phyloP scores from a whole-genome alignment of 352 stramenopile genomes.

The Globisporangium rhizosaccharum region DNA sequence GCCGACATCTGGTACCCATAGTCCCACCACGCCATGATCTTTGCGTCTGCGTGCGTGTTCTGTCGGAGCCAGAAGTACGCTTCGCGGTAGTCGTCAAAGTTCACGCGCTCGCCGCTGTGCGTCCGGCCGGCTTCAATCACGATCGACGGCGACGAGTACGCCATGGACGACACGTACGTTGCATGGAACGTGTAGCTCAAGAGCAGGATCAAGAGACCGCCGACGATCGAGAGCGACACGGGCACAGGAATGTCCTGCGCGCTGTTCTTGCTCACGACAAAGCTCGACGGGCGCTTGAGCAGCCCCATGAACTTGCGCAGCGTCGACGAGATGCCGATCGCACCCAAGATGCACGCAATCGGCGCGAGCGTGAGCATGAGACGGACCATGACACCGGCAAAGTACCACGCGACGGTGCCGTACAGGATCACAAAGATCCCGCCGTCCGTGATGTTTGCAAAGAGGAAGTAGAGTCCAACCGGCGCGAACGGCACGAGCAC shows the following conservation, averaged over 20 bases:
- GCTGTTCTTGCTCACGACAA: slow-evolving; percentile 42
- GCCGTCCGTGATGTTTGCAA: slow-evolving; percentile 84
- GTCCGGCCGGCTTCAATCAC: slow-evolving; percentile 84
- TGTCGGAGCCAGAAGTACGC: slow-evolving; percentile 88
- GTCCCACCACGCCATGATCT: slow-evolving; percentile 90
- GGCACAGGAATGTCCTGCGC: slow-evolving; percentile 61
- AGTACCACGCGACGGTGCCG: slow-evolving; percentile 90
- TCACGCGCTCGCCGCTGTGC: slow-evolving; percentile 69
- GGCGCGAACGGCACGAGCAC: slow-evolving; percentile 89
- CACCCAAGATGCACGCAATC: slow-evolving; percentile 90
- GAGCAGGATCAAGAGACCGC: slow-evolving; percentile 62
- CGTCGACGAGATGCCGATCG: slow-evolving; percentile 78
- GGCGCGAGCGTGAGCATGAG: slow-evolving; percentile 90
- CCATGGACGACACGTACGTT: slow-evolving; percentile 86
- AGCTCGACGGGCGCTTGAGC: slow-evolving; percentile 47
- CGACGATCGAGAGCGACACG: slow-evolving; percentile 49
- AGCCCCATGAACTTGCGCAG: slow-evolving; percentile 79
- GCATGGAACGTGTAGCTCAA: slow-evolving; percentile 88
- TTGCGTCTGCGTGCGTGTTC: slow-evolving; percentile 86
- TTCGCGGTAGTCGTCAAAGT: slow-evolving; percentile 98
- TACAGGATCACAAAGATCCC: slow-evolving; percentile 93
- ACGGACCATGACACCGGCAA: slow-evolving; percentile 90
- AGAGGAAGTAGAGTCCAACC: slow-evolving; percentile 88
- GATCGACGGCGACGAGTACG: slow-evolving; percentile 90
- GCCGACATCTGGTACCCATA: slow-evolving; percentile 91